These are phyloP conservation scores for Nicotiana noctiflora DNA, from an alignment of 257 asterid genomes.

Conservation along the genomic window DNA sequence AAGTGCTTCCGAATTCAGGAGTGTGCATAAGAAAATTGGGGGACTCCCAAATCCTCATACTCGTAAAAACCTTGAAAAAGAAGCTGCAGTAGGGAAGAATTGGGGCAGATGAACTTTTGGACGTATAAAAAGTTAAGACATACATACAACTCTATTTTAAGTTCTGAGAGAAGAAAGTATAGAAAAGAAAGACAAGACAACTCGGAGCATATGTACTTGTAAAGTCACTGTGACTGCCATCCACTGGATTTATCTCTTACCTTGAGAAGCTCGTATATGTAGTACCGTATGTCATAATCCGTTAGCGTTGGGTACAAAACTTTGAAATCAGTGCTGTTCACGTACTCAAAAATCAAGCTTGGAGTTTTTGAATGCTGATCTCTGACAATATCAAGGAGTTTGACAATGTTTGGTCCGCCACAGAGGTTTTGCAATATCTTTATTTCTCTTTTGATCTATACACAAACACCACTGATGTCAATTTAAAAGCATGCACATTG, in stretches of 20 bases:
- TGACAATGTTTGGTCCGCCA: conserved; percentile 40
- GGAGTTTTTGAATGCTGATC: conserved; percentile 41
- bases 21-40: not conserved
- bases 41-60: not conserved
- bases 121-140: not conserved
- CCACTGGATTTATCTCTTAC: conserved; percentile 13
- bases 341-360: conserved; percentile 42
- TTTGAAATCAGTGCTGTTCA: conserved; percentile 43
- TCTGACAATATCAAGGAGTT: conserved; percentile 31
- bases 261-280: conserved; percentile 46
- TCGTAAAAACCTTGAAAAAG: not conserved
- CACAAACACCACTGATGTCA: not conserved
- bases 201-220: not conserved
- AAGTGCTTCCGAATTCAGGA: not conserved
- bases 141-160: not conserved
- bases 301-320: conserved; percentile 38
- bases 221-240: not conserved
- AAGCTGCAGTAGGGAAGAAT: not conserved
- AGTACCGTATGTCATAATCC: conserved; percentile 39
- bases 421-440: conserved; percentile 40
- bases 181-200: not conserved
- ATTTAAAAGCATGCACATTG: not conserved
- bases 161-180: not conserved
- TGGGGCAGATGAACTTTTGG: not conserved
- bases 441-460: conserved; percentile 42